These are phyloP conservation scores for Aulographum hederae DNA, from an alignment of 2,329 filamentous ascomycete genomes.

Conservation along the genomic window DNA sequence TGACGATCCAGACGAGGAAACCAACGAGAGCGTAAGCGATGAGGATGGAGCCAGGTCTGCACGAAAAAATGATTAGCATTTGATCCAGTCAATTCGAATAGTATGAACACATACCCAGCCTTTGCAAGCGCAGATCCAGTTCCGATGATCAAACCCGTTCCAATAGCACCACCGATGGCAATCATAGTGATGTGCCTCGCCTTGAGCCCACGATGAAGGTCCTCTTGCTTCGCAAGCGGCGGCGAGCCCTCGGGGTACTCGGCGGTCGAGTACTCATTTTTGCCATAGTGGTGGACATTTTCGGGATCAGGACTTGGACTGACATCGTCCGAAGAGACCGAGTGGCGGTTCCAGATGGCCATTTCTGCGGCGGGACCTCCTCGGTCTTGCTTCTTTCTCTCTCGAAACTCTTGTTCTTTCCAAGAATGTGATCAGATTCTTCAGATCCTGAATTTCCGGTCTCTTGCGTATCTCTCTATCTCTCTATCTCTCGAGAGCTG, in stretches of 20 bases:
- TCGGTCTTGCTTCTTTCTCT: no score
- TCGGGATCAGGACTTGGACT: no score
- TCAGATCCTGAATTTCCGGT: no score
- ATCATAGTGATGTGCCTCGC: constrained; percentile 42
- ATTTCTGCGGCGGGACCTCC: neutral
- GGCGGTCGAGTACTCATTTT: no score
- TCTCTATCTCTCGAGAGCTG: no score
- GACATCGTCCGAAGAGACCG: neutral
- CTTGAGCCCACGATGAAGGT: constrained; percentile 33
- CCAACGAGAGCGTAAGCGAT: constrained; percentile 55
- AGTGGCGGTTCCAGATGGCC: neutral
- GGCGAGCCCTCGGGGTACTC: no score
- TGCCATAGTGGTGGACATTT: no score
- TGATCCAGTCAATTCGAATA: constrained; percentile 6
- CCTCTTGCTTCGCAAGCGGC: constrained; percentile 2
- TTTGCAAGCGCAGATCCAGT: constrained; percentile 31
- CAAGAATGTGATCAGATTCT: no score
- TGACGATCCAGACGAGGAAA: constrained; percentile 15
- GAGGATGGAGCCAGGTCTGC: constrained; percentile 45
- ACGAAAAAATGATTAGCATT: neutral
- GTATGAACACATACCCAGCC: constrained; percentile 16
- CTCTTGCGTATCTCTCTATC: no score
- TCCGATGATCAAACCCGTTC: constrained; percentile 55
- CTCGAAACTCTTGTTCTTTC: no score
- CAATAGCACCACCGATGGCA: constrained; percentile 59